phyloP scores from a whole-genome alignment of 768 basidiomycete species.

The Collybia mongolica region DNA sequence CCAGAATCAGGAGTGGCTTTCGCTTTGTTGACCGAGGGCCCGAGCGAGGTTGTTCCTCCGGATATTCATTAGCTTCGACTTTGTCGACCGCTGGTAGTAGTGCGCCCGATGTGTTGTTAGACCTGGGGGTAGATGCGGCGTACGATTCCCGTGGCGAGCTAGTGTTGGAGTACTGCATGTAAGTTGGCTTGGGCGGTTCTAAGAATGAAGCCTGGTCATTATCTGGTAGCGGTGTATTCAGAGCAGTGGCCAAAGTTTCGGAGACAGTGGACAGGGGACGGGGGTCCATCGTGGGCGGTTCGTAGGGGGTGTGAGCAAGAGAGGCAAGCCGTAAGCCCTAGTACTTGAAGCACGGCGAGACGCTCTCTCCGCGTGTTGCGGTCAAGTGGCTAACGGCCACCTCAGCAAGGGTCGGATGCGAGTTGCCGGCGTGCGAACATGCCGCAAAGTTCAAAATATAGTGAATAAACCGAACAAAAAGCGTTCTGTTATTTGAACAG shows the following conservation, averaged over 20 bases:
- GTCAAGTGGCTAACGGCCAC: background rate
- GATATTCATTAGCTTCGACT: conserved; percentile 4
- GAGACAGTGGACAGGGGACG: conserved; percentile 11
- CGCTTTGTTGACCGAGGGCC: conserved; percentile 10
- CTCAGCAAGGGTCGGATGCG: background rate
- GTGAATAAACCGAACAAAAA: background rate
- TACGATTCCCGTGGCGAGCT: conserved; percentile 14
- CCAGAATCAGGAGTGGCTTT: conserved; percentile 18
- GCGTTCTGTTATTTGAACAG: too few species aligned
- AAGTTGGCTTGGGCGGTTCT: conserved; percentile 3
- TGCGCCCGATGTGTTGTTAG: conserved; percentile 13
- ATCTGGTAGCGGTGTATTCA: conserved; percentile 13
- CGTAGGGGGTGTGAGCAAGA: too few species aligned
- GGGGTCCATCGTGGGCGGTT: conserved; percentile 9
- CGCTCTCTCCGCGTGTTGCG: too few species aligned
- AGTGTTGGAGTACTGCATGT: background rate
- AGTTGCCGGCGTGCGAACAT: background rate
- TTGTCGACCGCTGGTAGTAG: conserved; percentile 13
- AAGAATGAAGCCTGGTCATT: conserved; percentile 4
- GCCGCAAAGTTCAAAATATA: background rate
- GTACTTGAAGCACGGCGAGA: too few species aligned
- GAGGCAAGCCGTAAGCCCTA: too few species aligned
- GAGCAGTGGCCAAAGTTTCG: conserved; percentile 7
- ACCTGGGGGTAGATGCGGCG: conserved; percentile 1
- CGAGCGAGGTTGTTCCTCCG: conserved; percentile 3